Evolutionary conservation across 495 filamentous ascomycete genomes (phyloP).

Genomic region (Hypoxylon subgilvum): DNA sequence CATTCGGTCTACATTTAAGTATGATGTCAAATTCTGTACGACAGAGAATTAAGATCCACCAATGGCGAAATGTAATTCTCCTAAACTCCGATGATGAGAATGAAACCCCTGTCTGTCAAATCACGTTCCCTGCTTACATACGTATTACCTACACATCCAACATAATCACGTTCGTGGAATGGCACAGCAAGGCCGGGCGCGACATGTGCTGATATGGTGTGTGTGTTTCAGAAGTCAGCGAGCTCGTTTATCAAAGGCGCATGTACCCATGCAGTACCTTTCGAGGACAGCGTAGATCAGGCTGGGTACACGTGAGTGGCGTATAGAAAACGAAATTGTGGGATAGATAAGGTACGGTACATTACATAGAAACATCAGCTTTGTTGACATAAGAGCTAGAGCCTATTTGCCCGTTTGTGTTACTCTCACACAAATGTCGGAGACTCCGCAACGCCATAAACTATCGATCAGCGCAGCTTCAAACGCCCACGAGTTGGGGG

Average conservation of each 20-base stretch:
- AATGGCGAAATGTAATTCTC: conserved; percentile 16
- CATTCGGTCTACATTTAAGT: background rate
- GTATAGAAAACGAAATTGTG: background rate
- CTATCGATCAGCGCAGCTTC: conserved; percentile 3
- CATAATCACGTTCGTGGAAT: background rate
- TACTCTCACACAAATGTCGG: conserved; percentile 26
- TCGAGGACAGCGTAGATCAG: no score
- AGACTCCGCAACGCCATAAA: conserved; percentile 32
- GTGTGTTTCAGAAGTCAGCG: conserved; percentile 1
- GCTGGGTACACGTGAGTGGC: background rate
- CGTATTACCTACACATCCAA: no score
- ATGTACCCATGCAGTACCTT: background rate
- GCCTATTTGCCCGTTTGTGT: conserved; percentile 8
- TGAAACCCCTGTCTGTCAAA: conserved; percentile 4
- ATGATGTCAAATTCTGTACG: conserved; percentile 20
- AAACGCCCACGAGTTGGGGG: conserved; percentile 15
- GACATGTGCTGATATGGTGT: background rate
- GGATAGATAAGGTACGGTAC: no score
- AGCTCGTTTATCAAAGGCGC: background rate
- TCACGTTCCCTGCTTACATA: conserved; percentile 15
- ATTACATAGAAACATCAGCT: conserved; percentile 1
- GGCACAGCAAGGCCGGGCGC: conserved; percentile 3
- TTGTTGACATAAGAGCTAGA: conserved; percentile 5
- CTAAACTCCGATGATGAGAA: conserved; percentile 26
- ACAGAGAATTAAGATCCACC: conserved; percentile 2